phyloP scores from a whole-genome alignment of 495 filamentous ascomycete genomes.

The Penicillium desertorum region DNA sequence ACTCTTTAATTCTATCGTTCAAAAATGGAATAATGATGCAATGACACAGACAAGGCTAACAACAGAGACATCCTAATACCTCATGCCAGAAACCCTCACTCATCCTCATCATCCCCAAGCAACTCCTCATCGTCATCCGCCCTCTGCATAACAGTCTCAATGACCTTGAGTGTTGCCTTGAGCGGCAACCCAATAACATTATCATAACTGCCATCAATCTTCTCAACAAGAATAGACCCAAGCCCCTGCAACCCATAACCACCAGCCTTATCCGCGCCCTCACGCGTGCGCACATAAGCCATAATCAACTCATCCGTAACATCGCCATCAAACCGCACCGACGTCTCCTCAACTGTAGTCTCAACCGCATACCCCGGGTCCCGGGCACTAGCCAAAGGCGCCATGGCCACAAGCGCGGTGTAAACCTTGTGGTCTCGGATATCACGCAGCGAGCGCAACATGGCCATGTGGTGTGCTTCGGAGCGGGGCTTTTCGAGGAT shows the following conservation, averaged over 20 bases:
- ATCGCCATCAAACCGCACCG: conserved; percentile 71
- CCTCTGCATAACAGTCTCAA: conserved; percentile 72
- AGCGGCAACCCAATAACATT: conserved; percentile 96
- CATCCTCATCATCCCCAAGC: conserved; percentile 28
- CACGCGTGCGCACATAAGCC: conserved; percentile 84
- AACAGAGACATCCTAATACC: background rate
- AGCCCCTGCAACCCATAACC: conserved; percentile 93
- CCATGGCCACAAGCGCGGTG: conserved; percentile 78
- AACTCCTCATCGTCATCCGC: conserved; percentile 55
- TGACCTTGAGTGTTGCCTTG: conserved; percentile 72
- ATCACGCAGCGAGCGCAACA: conserved; percentile 79
- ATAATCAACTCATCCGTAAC: conserved; percentile 80
- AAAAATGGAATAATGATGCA: background rate
- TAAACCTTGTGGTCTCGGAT: conserved; percentile 70
- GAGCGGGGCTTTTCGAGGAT: conserved; percentile 87
- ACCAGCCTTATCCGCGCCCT: conserved; percentile 94
- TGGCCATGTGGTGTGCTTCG: conserved; percentile 76
- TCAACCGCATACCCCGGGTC: conserved; percentile 85
- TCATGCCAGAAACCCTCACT: background rate
- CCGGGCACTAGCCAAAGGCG: conserved; percentile 69
- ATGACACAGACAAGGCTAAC: background rate
- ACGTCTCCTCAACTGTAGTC: conserved; percentile 81
- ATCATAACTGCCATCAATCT: conserved; percentile 84
- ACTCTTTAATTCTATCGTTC: background rate
- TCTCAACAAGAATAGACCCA: conserved; percentile 81